Evolutionary conservation across 768 basidiomycete species (phyloP), one percentile per base, ranked within the genome.

Genomic region (Termitomyces sp.): DNA sequence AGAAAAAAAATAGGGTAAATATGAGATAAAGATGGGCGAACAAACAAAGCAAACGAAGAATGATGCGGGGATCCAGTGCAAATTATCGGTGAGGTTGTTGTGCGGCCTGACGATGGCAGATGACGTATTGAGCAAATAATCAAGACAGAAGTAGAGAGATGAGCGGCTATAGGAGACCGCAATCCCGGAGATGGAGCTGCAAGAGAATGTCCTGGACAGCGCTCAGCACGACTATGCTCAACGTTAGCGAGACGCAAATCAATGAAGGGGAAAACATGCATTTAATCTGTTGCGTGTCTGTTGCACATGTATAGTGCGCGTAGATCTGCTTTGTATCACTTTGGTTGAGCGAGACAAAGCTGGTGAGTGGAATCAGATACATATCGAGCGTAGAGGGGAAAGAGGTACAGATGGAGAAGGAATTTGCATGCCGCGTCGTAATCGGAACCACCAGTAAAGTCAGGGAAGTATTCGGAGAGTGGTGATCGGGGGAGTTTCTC

Each of bases 241-340:
- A 14, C 24, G 20, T 44, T 20, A 44, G 24, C 11, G 13, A 9
- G n/a, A 26, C 10, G 3, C 20, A 40, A 5, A n/a, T 16, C 24
- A 10, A 51, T 3, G 35, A 33, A 32, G 22, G 14, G 26, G n/a
- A 36, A 38, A 0, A 66, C 85, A 50, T 70, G 92, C 90, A 93
- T 73, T 90, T 92, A 69, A 93, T 92, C 75, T 93, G 92, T 65
- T 92, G 88, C 13, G 93, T 95, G 71, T 96, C 94, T 16, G 92
- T 94, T 33, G 92, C 91, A 72, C 92, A 94, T 6, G 93, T 95
- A 74, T 93, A 95, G 67, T 95, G 93, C 22, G 88, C 89, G 62
- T 92, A 92, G 63, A 94, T 92, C 73, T 90, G 89, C 75, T 92
- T 94, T 20, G 86, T 85, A 0, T 91, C 87, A 58, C 85, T 90